phyloP scores from a whole-genome alignment of 2,329 filamentous ascomycete genomes.

The Cordyceps cateniannulata region DNA sequence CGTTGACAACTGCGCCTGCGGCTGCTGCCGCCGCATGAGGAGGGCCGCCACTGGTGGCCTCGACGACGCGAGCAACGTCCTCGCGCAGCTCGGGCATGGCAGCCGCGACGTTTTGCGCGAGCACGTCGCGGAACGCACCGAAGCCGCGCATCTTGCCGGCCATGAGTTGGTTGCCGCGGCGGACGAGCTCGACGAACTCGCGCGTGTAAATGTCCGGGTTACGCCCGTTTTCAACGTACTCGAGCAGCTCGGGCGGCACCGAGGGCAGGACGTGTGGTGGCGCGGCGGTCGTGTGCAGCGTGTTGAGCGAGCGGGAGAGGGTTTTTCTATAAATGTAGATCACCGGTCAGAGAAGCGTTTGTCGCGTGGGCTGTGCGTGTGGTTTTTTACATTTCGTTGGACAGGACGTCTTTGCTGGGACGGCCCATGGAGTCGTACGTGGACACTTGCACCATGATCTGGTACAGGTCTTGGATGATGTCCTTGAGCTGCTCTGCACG shows the following conservation, averaged over 20 bases:
- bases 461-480: slow-evolving; percentile 57
- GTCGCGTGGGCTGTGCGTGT: too few relatives aligned
- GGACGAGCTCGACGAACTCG: slow-evolving; percentile 64
- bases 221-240: slow-evolving; percentile 64
- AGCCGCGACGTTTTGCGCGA: slow-evolving; percentile 50
- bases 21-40: neutral
- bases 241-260: slow-evolving; percentile 56
- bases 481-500: slow-evolving; percentile 53
- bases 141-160: slow-evolving; percentile 60
- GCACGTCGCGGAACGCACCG: slow-evolving; percentile 51
- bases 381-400: slow-evolving; percentile 44
- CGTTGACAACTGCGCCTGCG: too few relatives aligned
- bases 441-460: slow-evolving; percentile 56
- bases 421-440: slow-evolving; percentile 50
- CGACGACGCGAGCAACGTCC: slow-evolving; percentile 46
- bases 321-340: slow-evolving; percentile 27
- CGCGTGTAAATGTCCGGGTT: slow-evolving; percentile 71
- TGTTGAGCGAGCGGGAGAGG: slow-evolving; percentile 32
- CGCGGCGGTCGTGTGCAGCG: slow-evolving; percentile 34
- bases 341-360: too few relatives aligned
- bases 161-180: slow-evolving; percentile 60
- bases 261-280: slow-evolving; percentile 38
- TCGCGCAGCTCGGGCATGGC: slow-evolving; percentile 54
- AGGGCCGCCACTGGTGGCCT: slow-evolving; percentile 34
- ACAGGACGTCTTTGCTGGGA: slow-evolving; percentile 50